A percentile compares a stretch with the other conserved stretches of the same genome.
Conservation (phyloP, 2,329 filamentous ascomycete genomes). For the Ilyonectria mors-panacis region DNA sequence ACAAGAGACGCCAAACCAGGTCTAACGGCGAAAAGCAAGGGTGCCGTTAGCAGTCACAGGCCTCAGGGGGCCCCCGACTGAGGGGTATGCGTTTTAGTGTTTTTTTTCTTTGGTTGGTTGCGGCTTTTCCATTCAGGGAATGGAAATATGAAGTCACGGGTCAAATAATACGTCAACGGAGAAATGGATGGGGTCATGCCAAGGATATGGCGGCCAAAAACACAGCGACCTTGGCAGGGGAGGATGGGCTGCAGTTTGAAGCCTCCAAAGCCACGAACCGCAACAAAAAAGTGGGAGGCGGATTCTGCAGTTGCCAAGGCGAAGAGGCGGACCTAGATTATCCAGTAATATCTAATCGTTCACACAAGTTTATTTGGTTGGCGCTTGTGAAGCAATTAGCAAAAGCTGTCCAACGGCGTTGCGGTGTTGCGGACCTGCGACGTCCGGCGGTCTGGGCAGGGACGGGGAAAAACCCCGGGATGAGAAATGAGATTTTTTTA, state of each 20-base stretch:
- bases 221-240: conserved; percentile 5
- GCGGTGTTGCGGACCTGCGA: neutral
- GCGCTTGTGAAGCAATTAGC: neutral
- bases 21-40: neutral
- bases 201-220: conserved; percentile 14
- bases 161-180: neutral
- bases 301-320: neutral
- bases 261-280: neutral
- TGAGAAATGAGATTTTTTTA: neutral
- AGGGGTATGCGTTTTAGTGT: neutral
- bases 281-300: neutral
- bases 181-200: neutral
- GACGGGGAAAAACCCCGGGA: neutral
- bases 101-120: conserved; percentile 19
- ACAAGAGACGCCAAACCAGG: neutral
- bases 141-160: neutral
- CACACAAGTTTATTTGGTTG: neutral
- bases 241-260: neutral
- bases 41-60: neutral
- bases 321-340: neutral
- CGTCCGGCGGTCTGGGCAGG: neutral
- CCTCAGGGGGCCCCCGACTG: neutral
- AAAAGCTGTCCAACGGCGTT: neutral
- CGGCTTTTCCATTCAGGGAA: neutral
- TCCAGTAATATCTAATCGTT: conserved; percentile 5